Conservation (phyloP, 2,329 filamentous ascomycete genomes). For the Venturiaceae sp. region DNA sequence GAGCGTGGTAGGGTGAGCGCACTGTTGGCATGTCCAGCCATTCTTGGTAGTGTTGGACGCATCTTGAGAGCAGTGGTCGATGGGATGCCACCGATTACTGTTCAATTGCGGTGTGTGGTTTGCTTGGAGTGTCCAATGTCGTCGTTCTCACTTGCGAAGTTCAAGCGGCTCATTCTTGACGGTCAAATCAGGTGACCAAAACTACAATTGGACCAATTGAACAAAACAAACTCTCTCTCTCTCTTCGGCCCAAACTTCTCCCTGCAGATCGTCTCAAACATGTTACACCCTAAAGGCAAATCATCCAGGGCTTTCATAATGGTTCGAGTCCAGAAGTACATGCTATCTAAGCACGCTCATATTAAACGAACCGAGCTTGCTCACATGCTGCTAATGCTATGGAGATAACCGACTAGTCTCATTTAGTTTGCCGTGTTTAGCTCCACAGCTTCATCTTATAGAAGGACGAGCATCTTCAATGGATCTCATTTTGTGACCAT, state of each 20-base stretch:
- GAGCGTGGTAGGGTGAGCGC: conserved; percentile 7
- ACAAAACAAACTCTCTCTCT: too few species aligned
- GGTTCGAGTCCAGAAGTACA: background rate
- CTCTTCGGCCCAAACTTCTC: background rate
- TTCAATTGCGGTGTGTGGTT: background rate
- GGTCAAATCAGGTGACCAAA: too few species aligned
- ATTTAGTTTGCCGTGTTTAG: too few species aligned
- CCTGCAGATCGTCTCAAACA: background rate
- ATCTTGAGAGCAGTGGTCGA: conserved; percentile 12
- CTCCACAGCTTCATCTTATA: background rate
- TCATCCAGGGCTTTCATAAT: background rate
- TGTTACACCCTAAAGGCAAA: background rate
- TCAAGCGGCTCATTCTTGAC: too few species aligned
- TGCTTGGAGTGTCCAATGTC: background rate
- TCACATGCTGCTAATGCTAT: too few species aligned
- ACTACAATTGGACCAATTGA: too few species aligned
- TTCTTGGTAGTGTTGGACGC: conserved; percentile 19
- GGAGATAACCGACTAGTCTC: too few species aligned
- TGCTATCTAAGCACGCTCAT: background rate
- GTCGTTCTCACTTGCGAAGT: background rate
- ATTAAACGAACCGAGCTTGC: background rate
- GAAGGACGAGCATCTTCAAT: background rate
- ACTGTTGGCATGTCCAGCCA: conserved; percentile 28
- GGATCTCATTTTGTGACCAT: background rate
- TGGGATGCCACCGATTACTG: background rate